Base-by-base conservation (phyloP, 176 grass and related monocot species). In the Oryza rufipogon region DNA sequence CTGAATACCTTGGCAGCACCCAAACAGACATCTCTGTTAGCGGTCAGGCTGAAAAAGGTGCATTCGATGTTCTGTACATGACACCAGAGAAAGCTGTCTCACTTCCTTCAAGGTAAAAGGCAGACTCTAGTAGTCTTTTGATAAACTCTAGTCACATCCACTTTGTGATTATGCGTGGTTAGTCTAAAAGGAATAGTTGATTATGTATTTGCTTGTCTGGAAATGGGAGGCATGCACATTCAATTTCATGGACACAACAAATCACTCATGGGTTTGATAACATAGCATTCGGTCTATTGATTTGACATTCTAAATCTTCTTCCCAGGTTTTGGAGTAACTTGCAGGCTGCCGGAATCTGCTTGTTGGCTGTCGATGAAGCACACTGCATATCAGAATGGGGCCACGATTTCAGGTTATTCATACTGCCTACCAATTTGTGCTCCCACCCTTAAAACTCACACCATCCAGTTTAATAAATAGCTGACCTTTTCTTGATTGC, bases 341-440 rank as follows among this genome's bases (percentile, higher is more conserved):
- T 98, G 86, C 70, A 83, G 39, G 81, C 89, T 81, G 44, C 73
- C 0, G 93, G 96, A 68, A 92, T 98, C 68, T 98, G 93, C 86
- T 84, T 92, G 78, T 89, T 98, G 75, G 96, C 96, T 45, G 90
- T 95, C 42, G 96, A 98, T 81, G 96, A 98, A 87, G 91, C 91
- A 20, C 96, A 98, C 83, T 98, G 96, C 85, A 95, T 98, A 88
- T 98, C 96, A 56, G 93, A 95, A 80, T 98, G 96, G 93, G 96
- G 96, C 26, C 96, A 98, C 88, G 91, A 98, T 95, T 98, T 98
- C 93, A 98, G 91, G 93, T 98, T 87, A 47, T 78, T 51, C 78
- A n/a, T n/a, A 64, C 42, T 11, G 11, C 15, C 15, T 9, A 82
- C 63, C 16, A 32, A 82, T 82, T 82, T 26, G 72, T 1, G 11